phyloP scores from a whole-genome alignment of 2,329 filamentous ascomycete species.

The Bipolaris oryzae region DNA sequence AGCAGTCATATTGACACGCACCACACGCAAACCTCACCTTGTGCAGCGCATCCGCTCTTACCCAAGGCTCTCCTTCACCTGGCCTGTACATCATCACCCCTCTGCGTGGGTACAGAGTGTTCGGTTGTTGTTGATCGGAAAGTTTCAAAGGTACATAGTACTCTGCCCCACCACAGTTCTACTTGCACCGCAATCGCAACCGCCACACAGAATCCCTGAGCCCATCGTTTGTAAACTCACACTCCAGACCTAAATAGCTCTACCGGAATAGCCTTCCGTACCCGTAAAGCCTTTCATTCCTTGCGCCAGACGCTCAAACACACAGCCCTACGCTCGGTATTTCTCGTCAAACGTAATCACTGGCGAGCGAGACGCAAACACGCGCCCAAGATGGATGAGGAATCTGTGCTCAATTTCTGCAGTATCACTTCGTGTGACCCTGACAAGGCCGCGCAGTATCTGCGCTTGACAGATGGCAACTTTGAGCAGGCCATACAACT shows the following conservation, averaged over 20 bases:
- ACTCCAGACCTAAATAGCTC: background rate
- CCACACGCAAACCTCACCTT: conserved; percentile 8
- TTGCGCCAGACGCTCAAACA: background rate
- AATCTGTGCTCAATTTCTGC: conserved; percentile 75
- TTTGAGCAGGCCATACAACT: conserved; percentile 85
- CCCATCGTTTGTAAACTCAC: background rate
- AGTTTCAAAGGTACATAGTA: conserved; percentile 24
- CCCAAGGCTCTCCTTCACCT: background rate
- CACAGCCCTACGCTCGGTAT: background rate
- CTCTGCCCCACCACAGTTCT: conserved; percentile 31
- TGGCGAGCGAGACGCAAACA: conserved; percentile 5
- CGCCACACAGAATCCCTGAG: conserved; percentile 13
- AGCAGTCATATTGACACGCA: conserved; percentile 4
- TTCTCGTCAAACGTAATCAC: background rate
- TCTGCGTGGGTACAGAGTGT: background rate
- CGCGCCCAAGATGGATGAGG: conserved; percentile 50
- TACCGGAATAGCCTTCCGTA: conserved; percentile 2
- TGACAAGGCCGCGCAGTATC: conserved; percentile 78
- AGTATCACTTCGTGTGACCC: conserved; percentile 78
- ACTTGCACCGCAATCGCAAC: conserved; percentile 19
- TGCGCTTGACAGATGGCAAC: conserved; percentile 83
- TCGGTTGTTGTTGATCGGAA: conserved; percentile 1
- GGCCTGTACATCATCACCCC: background rate
- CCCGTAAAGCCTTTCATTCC: background rate
- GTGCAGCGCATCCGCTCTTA: conserved; percentile 4